Conservation (phyloP, 2,329 filamentous ascomycete genomes). For the Xylariaceae sp. region DNA sequence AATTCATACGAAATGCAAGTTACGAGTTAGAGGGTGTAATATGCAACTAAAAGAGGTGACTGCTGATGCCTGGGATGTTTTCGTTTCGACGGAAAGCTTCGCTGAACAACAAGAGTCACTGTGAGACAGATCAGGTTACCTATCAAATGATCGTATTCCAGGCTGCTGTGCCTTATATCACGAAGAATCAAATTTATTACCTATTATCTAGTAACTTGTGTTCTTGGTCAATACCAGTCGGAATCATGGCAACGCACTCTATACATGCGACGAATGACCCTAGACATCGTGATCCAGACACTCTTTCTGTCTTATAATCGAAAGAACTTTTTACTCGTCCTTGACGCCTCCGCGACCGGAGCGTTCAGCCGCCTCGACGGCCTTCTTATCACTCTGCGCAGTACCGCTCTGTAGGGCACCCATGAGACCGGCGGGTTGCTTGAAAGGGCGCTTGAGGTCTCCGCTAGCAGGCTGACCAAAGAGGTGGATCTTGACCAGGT, state of each 20-base stretch:
- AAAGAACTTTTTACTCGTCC: conserved; percentile 54
- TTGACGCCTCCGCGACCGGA: conserved; percentile 65
- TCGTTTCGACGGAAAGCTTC: too few relatives aligned
- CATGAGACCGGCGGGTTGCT: conserved; percentile 78
- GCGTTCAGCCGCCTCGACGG: conserved; percentile 73
- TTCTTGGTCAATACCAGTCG: background rate
- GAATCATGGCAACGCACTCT: background rate
- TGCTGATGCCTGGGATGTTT: too few relatives aligned
- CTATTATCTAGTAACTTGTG: background rate
- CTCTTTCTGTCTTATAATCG: background rate
- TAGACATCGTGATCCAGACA: background rate
- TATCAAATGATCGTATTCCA: background rate
- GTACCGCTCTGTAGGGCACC: conserved; percentile 65
- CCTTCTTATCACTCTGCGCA: conserved; percentile 88
- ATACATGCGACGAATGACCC: background rate
- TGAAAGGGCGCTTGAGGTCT: conserved; percentile 94
- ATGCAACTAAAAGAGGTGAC: background rate
- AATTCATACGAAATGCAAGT: background rate
- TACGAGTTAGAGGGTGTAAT: background rate
- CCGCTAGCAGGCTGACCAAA: conserved; percentile 80
- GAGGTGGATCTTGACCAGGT: conserved; percentile 92
- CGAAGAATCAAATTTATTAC: conserved; percentile 7
- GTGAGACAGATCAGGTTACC: conserved; percentile 1
- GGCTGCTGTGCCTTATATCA: background rate
- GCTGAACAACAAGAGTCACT: too few relatives aligned